Evolutionary conservation across 2,329 filamentous ascomycete genomes (phyloP), one percentile per base, ranked within the genome.

Genomic region (Penicillium vulpinum): DNA sequence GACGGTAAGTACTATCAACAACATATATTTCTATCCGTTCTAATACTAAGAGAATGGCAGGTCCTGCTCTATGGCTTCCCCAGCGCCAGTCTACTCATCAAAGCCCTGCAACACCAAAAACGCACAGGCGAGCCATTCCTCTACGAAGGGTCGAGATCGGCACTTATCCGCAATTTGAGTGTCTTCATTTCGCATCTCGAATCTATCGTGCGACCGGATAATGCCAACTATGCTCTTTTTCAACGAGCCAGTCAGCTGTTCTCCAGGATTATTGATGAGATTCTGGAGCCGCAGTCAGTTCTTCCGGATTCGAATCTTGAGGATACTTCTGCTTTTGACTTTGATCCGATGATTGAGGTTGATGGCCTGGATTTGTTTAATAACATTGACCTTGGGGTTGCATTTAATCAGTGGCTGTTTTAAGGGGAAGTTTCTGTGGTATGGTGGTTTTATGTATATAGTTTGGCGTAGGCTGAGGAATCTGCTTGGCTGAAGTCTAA

Each of bases 141-240:
- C 0, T 62, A 65, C 7, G 64, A 61, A 1, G 69, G 74, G 2
- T 73, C 73, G 0, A 64, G 73, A 18, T 60, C 69, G 0, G 70
- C 72, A 11, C 70, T 75, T 3, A 73, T 78, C 36, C 74, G 76
- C 6, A 73, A 71, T 61, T 56, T 78, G 0, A 72, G 69, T 31
- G 75, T 78, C 0, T 69, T 78, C 16, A 75, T 76, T 16, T 68
- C 67, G 3, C 73, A 77, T 48, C 65, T 78, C 1, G 75, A 77
- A 29, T 67, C 65, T 0, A 72, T 73, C 18, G 70, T 69, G 1
- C 54, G 68, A 1, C 70, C 70, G 0, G 72, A 67, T 26, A 69
- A 74, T 43, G 70, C 69, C 3, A 71, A 64, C 26, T 61, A 64
- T 22, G 59, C 60, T 5, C 54, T 70, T 2, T 65, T 68, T 22